phyloP scores from a whole-genome alignment of 2,329 filamentous ascomycete genomes.

The Colletotrichum musicola region DNA sequence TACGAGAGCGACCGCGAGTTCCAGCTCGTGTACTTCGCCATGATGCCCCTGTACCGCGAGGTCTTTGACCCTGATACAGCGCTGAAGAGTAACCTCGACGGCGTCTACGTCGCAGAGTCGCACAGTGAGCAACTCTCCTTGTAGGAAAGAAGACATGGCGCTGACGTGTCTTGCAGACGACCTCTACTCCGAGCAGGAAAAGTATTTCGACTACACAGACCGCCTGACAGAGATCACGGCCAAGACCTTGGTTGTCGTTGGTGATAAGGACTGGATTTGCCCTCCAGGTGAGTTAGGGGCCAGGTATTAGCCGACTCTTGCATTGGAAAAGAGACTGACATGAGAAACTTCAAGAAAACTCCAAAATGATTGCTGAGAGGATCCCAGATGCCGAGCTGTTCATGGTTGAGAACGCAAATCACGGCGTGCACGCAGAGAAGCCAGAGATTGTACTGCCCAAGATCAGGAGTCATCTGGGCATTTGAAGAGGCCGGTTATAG shows the following conservation, averaged over 20 bases:
- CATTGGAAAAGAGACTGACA: background rate
- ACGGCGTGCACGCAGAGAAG: constrained; percentile 53
- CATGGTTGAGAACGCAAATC: constrained; percentile 48
- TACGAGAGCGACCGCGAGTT: constrained; percentile 55
- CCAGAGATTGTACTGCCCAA: constrained; percentile 45
- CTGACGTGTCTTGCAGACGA: constrained; percentile 44
- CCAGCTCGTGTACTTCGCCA: constrained; percentile 51
- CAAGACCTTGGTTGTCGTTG: constrained; percentile 52
- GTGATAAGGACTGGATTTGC: constrained; percentile 56
- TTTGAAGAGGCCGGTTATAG: background rate
- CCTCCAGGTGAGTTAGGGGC: constrained; percentile 45
- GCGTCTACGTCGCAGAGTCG: constrained; percentile 50
- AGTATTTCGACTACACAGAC: constrained; percentile 54
- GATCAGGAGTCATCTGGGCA: constrained; percentile 41
- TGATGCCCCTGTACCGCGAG: constrained; percentile 53
- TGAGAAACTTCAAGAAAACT: constrained; percentile 44
- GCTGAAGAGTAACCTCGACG: constrained; percentile 46
- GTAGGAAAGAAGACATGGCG: background rate
- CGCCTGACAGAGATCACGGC: constrained; percentile 47
- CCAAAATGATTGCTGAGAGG: constrained; percentile 45
- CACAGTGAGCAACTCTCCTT: constrained; percentile 46
- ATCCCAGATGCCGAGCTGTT: constrained; percentile 47
- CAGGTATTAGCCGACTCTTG: no score
- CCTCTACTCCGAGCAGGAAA: constrained; percentile 50
- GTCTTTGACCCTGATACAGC: constrained; percentile 49